Evolutionary conservation across 129 eudicot species (phyloP).

Genomic region (Escallonia herrerae): DNA sequence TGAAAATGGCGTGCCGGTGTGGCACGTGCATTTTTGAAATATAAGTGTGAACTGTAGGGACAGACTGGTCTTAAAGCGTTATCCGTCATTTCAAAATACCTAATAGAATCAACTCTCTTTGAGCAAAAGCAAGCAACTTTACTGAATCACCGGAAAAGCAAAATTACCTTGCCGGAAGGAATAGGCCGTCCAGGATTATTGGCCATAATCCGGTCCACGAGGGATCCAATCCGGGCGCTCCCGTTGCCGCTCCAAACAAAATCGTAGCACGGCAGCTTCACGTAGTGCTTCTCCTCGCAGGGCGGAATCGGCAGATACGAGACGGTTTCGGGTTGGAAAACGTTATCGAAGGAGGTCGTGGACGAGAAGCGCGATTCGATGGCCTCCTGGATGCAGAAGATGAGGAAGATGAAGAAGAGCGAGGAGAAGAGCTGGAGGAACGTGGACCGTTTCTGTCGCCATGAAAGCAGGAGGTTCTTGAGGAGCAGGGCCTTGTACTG

Average conservation of each 20-base stretch:
- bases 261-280: conserved; percentile 69
- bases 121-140: too few relatives aligned
- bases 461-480: conserved; percentile 62
- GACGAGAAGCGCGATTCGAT: conserved; percentile 44
- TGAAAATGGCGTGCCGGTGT: too few relatives aligned
- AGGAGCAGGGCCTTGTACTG: conserved; percentile 62
- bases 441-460: conserved; percentile 71
- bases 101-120: too few relatives aligned
- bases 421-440: conserved; percentile 58
- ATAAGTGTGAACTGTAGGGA: too few relatives aligned
- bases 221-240: conserved; percentile 29
- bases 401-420: conserved; percentile 57
- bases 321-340: conserved; percentile 38
- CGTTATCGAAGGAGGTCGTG: conserved; percentile 27
- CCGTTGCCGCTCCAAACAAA: conserved; percentile 85
- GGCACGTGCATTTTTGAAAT: too few relatives aligned
- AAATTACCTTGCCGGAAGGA: conserved; percentile 54
- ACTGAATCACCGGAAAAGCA: too few relatives aligned
- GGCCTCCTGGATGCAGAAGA: conserved; percentile 60
- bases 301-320: conserved; percentile 55
- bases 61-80: too few relatives aligned
- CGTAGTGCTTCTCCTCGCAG: conserved; percentile 63
- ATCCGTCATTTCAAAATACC: too few relatives aligned
- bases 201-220: conserved; percentile 58
- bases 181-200: conserved; percentile 88